Evolutionary conservation across 1,139 yeast genomes (phyloP).

Genomic region (Barnettozyma hawaiiensis): DNA sequence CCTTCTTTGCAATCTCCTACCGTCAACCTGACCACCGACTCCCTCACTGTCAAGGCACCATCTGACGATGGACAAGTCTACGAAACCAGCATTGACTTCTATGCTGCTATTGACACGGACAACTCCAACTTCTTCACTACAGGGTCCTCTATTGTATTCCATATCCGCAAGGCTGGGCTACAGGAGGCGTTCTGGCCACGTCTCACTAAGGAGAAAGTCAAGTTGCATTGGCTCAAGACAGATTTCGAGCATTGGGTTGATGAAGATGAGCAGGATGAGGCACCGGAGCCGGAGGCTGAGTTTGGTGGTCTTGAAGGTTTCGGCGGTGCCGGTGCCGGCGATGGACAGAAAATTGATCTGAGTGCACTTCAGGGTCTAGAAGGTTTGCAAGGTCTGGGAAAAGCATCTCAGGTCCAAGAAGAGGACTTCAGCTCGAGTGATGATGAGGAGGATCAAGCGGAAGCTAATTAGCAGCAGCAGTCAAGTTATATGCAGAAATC

Average conservation of each 20-base stretch:
- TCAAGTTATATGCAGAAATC: too few species aligned
- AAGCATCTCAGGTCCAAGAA: slow-evolving; percentile 16
- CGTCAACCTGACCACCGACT: slow-evolving; percentile 55
- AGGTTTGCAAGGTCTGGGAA: slow-evolving; percentile 8
- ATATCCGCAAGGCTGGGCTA: slow-evolving; percentile 62
- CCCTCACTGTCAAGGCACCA: slow-evolving; percentile 54
- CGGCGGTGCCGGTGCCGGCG: slow-evolving; percentile 30
- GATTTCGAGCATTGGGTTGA: slow-evolving; percentile 98
- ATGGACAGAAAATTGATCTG: slow-evolving; percentile 25
- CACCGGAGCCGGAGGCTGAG: slow-evolving; percentile 39
- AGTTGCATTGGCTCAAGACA: slow-evolving; percentile 73
- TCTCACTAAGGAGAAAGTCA: slow-evolving; percentile 69
- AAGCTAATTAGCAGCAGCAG: slow-evolving; percentile 9
- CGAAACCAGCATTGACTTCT: slow-evolving; percentile 68
- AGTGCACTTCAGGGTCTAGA: slow-evolving; percentile 22
- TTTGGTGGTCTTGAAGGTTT: slow-evolving; percentile 33
- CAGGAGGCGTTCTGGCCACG: slow-evolving; percentile 89
- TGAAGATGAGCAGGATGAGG: slow-evolving; percentile 84
- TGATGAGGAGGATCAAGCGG: slow-evolving; percentile 26
- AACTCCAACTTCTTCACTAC: slow-evolving; percentile 54
- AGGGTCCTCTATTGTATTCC: slow-evolving; percentile 68
- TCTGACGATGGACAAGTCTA: slow-evolving; percentile 40
- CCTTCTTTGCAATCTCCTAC: slow-evolving; percentile 64
- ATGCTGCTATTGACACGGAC: slow-evolving; percentile 63
- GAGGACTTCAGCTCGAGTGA: slow-evolving; percentile 31